A percentile compares a stretch with the other conserved stretches of the same genome.
Evolutionary conservation across 345 rosid genomes (phyloP).

Genomic region (Fremontodendron californicum): DNA sequence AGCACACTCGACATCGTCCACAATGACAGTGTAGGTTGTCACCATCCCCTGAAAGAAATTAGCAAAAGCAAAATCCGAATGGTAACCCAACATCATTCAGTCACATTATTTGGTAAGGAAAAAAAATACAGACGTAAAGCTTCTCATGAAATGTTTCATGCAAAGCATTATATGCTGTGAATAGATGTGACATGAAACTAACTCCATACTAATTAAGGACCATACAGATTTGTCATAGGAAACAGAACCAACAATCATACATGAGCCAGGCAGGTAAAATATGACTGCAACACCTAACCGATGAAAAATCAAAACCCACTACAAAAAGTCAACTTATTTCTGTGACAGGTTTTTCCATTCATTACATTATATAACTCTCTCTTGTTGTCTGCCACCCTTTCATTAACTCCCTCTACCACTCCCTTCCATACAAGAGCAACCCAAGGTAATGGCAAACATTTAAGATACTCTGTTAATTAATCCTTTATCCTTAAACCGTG

Average conservation of each 20-base stretch:
- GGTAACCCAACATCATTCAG: not conserved
- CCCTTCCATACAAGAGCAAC: not conserved
- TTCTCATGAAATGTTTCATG: not conserved
- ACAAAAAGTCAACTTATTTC: not conserved
- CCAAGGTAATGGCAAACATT: not conserved
- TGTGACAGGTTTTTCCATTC: not conserved
- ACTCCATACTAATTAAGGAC: not conserved
- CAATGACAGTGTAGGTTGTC: constrained; percentile 61
- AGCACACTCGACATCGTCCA: constrained; percentile 54
- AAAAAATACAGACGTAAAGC: not conserved
- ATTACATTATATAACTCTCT: not conserved
- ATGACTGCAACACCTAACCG: not conserved
- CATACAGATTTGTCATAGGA: not conserved
- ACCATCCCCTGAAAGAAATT: constrained; percentile 61
- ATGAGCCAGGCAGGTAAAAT: not conserved
- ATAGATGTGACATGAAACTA: not conserved
- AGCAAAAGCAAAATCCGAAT: constrained; percentile 6
- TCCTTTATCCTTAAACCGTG: not conserved
- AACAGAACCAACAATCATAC: not conserved
- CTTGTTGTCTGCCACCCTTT: not conserved
- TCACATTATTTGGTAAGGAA: not conserved
- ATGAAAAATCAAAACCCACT: not conserved
- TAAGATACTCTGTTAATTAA: not conserved
- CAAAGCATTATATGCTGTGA: not conserved
- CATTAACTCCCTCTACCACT: not conserved